Percentiles rank a stretch among this genome's conserved stretches.
These are phyloP conservation scores for Yamadazyma sp. DNA, from an alignment of 1,139 yeast species.

Conservation along the genomic window DNA sequence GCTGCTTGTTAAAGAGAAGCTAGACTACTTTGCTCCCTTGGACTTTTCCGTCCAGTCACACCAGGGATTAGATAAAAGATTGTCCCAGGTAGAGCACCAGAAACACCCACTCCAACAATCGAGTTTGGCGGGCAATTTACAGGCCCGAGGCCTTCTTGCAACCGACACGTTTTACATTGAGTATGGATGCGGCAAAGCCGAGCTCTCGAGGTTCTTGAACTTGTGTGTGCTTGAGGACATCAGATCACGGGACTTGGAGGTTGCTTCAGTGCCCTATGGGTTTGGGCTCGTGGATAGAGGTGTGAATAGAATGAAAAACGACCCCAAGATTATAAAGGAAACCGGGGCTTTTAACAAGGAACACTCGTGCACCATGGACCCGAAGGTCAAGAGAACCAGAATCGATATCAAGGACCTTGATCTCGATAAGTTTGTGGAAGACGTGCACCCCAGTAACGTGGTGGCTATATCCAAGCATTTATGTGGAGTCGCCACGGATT, in stretches of 20 bases:
- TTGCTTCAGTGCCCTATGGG: constrained; percentile 24
- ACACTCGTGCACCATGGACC: constrained; percentile 18
- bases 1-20: constrained; percentile 22
- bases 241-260: background rate
- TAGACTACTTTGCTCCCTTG: constrained; percentile 12
- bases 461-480: constrained; percentile 82
- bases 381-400: constrained; percentile 53
- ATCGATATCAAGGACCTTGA: constrained; percentile 78
- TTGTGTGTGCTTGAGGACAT: constrained; percentile 35
- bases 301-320: constrained; percentile 76
- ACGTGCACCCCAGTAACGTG: constrained; percentile 22
- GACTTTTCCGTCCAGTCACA: constrained; percentile 20
- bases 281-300: constrained; percentile 76
- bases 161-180: constrained; percentile 53
- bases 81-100: constrained; percentile 43
- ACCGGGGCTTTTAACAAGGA: constrained; percentile 23
- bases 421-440: constrained; percentile 45
- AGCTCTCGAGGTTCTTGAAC: constrained; percentile 69
- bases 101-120: constrained; percentile 86
- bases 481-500: constrained; percentile 93
- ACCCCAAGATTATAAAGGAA: constrained; percentile 63
- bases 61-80: constrained; percentile 33
- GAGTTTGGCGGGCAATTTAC: constrained; percentile 72
- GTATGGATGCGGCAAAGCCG: constrained; percentile 92
- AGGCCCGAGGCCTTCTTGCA: constrained; percentile 39